A percentile compares a stretch with the other conserved stretches of the same genome.
Conservation (phyloP, 225 moss, liverwort and hornwort species). For the Polytrichum commune region DNA sequence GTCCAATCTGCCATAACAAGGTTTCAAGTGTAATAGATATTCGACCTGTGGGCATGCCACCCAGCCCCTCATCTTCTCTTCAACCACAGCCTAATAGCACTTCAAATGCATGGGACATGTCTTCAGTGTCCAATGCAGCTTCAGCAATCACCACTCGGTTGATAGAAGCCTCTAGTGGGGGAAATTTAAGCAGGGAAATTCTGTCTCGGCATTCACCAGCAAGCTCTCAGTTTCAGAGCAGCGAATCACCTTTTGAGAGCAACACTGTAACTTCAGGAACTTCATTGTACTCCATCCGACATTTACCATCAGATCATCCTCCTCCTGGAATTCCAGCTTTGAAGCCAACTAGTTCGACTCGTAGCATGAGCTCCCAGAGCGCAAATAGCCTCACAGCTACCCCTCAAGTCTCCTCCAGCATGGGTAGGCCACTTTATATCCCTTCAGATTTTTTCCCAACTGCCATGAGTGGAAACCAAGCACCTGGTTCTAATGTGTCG, state of each 20-base stretch:
- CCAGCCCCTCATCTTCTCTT: slow-evolving; percentile 18
- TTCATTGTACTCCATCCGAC: slow-evolving; percentile 29
- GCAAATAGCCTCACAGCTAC: slow-evolving; percentile 12
- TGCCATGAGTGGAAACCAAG: slow-evolving; percentile 26
- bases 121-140: slow-evolving; percentile 16
- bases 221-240: slow-evolving; percentile 28
- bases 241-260: slow-evolving; percentile 21
- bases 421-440: slow-evolving; percentile 30
- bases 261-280: slow-evolving; percentile 19
- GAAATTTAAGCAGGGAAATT: slow-evolving; percentile 24
- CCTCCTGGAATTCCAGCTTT: slow-evolving; percentile 42
- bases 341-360: slow-evolving; percentile 16
- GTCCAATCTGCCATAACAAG: slow-evolving; percentile 46
- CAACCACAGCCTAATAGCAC: slow-evolving; percentile 23
- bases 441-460: slow-evolving; percentile 48
- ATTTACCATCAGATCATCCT: slow-evolving; percentile 28
- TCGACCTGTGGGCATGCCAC: slow-evolving; percentile 39
- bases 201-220: slow-evolving; percentile 16
- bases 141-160: slow-evolving; percentile 14
- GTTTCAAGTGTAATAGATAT: slow-evolving; percentile 47
- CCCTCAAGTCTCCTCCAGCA: slow-evolving; percentile 17
- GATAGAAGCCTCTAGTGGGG: slow-evolving; percentile 18
- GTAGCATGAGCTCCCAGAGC: slow-evolving; percentile 21
- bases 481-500: slow-evolving; percentile 22
- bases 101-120: slow-evolving; percentile 22